phyloP scores from a whole-genome alignment of 441 rosid species.

The Macaranga tanarius region DNA sequence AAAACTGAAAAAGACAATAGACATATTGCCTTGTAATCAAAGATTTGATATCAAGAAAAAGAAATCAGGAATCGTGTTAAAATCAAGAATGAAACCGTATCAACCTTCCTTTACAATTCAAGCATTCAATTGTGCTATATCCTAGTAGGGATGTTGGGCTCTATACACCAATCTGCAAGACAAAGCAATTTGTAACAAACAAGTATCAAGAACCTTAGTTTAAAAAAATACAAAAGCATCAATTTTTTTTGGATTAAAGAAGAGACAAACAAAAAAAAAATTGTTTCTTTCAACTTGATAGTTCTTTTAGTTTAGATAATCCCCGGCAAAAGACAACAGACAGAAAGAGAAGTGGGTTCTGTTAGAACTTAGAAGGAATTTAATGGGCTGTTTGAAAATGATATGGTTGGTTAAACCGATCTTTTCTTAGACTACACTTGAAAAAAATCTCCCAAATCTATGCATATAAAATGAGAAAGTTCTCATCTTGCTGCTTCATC shows the following conservation, averaged over 20 bases:
- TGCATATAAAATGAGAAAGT: slow-evolving; percentile 46
- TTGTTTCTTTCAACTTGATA: background rate
- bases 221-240: background rate
- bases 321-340: slow-evolving; percentile 28
- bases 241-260: slow-evolving; percentile 10
- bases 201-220: slow-evolving; percentile 11
- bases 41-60: slow-evolving; percentile 16
- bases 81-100: slow-evolving; percentile 1
- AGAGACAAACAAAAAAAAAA: background rate
- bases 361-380: slow-evolving; percentile 1
- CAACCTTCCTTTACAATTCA: slow-evolving; percentile 63
- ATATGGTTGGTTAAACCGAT: slow-evolving; percentile 33
- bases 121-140: slow-evolving; percentile 40
- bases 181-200: slow-evolving; percentile 46
- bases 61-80: background rate
- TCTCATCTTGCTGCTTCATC: slow-evolving; percentile 42
- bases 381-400: slow-evolving; percentile 26
- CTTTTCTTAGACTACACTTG: slow-evolving; percentile 57
- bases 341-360: slow-evolving; percentile 8
- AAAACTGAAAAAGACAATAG: background rate
- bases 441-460: slow-evolving; percentile 24
- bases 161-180: slow-evolving; percentile 44
- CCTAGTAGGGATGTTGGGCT: slow-evolving; percentile 10
- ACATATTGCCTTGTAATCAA: slow-evolving; percentile 33
- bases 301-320: background rate